A percentile compares a stretch with the other conserved stretches of the same genome.
phyloP scores from a whole-genome alignment of 257 asterid species.

The Solanum corneliomulleri region DNA sequence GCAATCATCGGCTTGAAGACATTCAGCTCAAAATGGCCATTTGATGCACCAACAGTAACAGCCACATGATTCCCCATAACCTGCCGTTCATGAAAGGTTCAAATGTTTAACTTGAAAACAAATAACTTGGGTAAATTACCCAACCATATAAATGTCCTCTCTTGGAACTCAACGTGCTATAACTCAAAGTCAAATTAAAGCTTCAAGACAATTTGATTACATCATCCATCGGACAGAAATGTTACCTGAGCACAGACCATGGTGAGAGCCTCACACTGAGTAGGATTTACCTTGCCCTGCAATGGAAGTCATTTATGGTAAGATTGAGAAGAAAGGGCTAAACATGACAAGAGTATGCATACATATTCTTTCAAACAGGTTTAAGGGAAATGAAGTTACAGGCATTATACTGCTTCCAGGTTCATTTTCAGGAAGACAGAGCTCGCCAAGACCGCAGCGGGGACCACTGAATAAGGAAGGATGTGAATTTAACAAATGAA shows the following conservation, averaged over 20 bases:
- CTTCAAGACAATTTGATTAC: background rate
- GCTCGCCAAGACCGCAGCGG: conserved; percentile 98
- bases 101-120: background rate
- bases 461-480: conserved; percentile 69
- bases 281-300: conserved; percentile 98
- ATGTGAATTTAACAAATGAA: conserved; percentile 5
- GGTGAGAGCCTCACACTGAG: conserved; percentile 96
- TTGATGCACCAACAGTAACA: conserved; percentile 85
- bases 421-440: conserved; percentile 97
- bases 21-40: conserved; percentile 92
- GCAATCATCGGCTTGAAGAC: conserved; percentile 95
- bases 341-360: background rate
- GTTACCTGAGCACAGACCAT: conserved; percentile 98
- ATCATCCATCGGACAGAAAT: background rate
- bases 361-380: background rate
- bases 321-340: conserved; percentile 1
- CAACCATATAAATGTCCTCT: background rate
- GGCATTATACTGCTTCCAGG: conserved; percentile 99
- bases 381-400: conserved; percentile 26
- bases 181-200: background rate
- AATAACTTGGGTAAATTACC: background rate
- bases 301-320: background rate
- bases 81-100: conserved; percentile 7
- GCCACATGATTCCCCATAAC: conserved; percentile 92
- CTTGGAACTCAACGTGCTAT: background rate